Percentiles rank a stretch among this genome's conserved stretches.
Evolutionary conservation across 768 basidiomycete genomes (phyloP).

Genomic region (Paxillus ammoniavirescens): DNA sequence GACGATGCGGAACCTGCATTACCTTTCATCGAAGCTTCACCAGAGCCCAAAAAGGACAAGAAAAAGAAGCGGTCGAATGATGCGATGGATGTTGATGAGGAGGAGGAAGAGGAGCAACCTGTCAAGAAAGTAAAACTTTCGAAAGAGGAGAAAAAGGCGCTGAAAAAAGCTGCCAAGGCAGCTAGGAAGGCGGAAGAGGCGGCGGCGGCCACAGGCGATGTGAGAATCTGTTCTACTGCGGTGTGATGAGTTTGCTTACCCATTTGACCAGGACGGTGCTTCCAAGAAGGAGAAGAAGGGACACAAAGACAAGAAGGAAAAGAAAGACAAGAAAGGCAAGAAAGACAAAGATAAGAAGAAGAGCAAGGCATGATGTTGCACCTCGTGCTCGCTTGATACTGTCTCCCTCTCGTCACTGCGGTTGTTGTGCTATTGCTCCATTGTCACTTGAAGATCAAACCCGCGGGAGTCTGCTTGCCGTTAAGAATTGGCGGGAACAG

Average conservation of each 20-base stretch:
- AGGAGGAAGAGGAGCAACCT: constrained; percentile 52
- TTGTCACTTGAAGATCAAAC: background rate
- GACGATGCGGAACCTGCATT: constrained; percentile 44
- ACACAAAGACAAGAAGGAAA: constrained; percentile 37
- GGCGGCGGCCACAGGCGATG: constrained; percentile 32
- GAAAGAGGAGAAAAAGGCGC: constrained; percentile 84
- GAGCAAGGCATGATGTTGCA: constrained; percentile 35
- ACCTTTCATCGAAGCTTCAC: constrained; percentile 56
- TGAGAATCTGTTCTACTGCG: constrained; percentile 23
- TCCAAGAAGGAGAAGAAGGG: constrained; percentile 39
- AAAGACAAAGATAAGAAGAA: constrained; percentile 55
- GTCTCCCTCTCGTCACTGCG: background rate
- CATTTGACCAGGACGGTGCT: constrained; percentile 27
- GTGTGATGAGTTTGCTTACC: constrained; percentile 5
- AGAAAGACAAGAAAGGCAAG: constrained; percentile 34
- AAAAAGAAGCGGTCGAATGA: constrained; percentile 71
- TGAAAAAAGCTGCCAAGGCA: constrained; percentile 76
- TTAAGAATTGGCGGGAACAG: too few relatives aligned
- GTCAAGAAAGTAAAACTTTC: constrained; percentile 73
- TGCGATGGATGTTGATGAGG: constrained; percentile 62
- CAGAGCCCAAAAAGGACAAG: constrained; percentile 64
- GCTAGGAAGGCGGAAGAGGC: constrained; percentile 49
- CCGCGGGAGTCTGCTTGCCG: background rate
- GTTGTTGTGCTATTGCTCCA: background rate
- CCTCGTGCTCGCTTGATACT: background rate